phyloP scores from a whole-genome alignment of 441 rosid genomes.

The Adansonia gregorii region DNA sequence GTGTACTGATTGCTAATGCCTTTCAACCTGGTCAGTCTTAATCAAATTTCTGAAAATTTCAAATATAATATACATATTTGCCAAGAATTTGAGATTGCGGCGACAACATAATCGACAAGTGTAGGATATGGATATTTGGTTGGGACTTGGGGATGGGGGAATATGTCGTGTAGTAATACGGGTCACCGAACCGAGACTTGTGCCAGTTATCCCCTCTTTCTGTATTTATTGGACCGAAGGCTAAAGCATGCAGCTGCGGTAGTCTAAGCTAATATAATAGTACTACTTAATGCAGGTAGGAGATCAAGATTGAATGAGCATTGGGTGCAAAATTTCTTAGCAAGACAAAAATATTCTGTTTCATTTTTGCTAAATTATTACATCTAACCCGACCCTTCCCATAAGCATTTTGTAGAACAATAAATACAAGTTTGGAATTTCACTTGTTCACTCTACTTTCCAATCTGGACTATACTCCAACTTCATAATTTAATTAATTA shows the following conservation, averaged over 20 bases:
- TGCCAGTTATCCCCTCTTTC: conserved; percentile 32
- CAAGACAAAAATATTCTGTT: background rate
- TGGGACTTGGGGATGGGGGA: background rate
- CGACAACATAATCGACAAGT: background rate
- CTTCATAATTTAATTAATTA: background rate
- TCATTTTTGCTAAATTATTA: background rate
- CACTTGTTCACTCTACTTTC: background rate
- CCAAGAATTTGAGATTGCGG: background rate
- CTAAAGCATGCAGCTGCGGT: conserved; percentile 34
- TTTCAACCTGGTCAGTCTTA: too few species aligned
- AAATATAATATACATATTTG: background rate
- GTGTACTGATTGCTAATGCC: too few species aligned
- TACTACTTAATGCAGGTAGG: background rate
- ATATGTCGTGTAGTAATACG: background rate
- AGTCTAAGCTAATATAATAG: conserved; percentile 17
- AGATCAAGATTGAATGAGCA: too few species aligned
- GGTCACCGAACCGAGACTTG: conserved; percentile 36
- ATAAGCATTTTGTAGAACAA: background rate
- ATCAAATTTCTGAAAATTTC: too few species aligned
- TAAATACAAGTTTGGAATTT: background rate
- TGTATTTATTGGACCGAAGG: conserved; percentile 14
- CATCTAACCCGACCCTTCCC: background rate
- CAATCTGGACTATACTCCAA: background rate
- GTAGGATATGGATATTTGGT: background rate
- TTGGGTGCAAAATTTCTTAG: conserved; percentile 3